phyloP scores from a whole-genome alignment of 2,329 filamentous ascomycete species.

The Exophiala alcalophila region DNA sequence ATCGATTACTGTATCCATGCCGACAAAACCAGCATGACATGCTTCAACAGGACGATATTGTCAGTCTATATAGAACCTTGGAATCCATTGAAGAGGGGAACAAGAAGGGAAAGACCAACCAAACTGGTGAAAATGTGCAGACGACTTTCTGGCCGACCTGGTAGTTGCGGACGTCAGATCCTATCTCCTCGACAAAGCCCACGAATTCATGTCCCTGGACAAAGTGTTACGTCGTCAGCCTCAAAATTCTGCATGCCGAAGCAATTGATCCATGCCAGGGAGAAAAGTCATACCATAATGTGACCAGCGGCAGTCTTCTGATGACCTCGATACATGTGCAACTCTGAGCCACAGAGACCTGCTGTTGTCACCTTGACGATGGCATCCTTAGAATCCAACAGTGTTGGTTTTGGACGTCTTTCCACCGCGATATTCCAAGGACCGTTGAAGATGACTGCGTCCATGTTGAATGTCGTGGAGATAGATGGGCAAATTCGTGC shows the following conservation, averaged over 20 bases:
- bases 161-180: slow-evolving; percentile 45
- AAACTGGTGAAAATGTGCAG: slow-evolving; percentile 51
- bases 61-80: too few relatives aligned
- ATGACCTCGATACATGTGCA: slow-evolving; percentile 54
- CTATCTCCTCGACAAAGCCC: slow-evolving; percentile 46
- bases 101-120: slow-evolving; percentile 6
- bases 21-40: slow-evolving; percentile 52
- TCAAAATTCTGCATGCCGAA: neutral
- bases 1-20: slow-evolving; percentile 51
- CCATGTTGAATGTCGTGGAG: too few relatives aligned
- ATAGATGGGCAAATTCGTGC: too few relatives aligned
- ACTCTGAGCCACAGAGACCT: slow-evolving; percentile 17
- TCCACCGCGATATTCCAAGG: slow-evolving; percentile 36
- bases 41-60: too few relatives aligned
- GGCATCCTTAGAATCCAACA: slow-evolving; percentile 47
- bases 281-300: slow-evolving; percentile 41
- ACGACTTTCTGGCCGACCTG: slow-evolving; percentile 52
- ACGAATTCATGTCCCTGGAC: slow-evolving; percentile 54
- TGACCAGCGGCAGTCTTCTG: slow-evolving; percentile 45
- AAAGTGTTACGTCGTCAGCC: neutral
- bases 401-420: slow-evolving; percentile 42
- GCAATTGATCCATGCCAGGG: neutral
- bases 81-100: too few relatives aligned
- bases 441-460: slow-evolving; percentile 17
- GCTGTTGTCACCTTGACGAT: slow-evolving; percentile 39